Evolutionary conservation across 352 stramenopile species (phyloP), one percentile per base, ranked within the genome.

Genomic region (Pythium coloratum): DNA sequence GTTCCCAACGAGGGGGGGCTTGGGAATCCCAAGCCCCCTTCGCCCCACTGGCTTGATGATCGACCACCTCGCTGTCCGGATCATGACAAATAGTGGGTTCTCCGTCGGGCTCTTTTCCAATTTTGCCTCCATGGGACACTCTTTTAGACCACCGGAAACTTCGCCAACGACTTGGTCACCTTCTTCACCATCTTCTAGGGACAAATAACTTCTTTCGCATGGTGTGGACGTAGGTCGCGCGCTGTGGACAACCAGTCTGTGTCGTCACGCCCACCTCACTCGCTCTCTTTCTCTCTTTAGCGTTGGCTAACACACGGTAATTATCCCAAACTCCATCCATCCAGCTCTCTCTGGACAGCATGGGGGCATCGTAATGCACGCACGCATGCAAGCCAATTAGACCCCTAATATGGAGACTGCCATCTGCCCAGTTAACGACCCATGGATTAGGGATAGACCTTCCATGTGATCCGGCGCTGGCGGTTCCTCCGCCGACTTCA

Each of bases 371-470:
- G 36, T 49, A 49, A 24, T 16, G 40, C 6, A 49, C 3, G n/a
- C n/a, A 51, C 44, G 7, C 18, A 20, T 24, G 20, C 4, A 51
- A 6, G 44, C 16, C 44, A 24, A 24, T 24, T 24, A 24, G 20
- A 24, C 20, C 20, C 20, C 20, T 24, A 32, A n/a, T 8, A 51
- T 51, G 44, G 44, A 5, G 44, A 51, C 44, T 24, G 44, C 44
- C 44, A 51, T 51, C 44, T 51, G 44, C 44, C 44, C 44, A 51
- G 44, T 51, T 28, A 51, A 51, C 44, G 18, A 51, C 44, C 44
- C n/a, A 30, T n/a, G 20, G 44, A 51, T 51, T 51, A 51, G 44
- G 44, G 44, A 51, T 51, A 51, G 4, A n/a, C 30, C 44, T 18
- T 51, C 44, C 44, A 51, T 51, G 44, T 51, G 44, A 51, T 51